Evolutionary conservation across 202 grass and related monocot species (phyloP).

Genomic region (Schoenoplectus tabernaemontani): DNA sequence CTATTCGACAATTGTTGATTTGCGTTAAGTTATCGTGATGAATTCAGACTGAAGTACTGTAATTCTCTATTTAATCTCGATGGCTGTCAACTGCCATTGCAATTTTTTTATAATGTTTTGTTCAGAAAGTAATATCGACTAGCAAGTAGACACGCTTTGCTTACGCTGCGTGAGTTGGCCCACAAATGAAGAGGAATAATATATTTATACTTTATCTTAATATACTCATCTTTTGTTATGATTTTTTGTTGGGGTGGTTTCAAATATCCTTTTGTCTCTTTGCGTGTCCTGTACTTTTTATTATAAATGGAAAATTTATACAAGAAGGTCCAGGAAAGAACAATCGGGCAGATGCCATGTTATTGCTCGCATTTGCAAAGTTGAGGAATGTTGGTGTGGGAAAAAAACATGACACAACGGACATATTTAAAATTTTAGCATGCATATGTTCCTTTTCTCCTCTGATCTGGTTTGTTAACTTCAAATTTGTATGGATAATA

Average conservation of each 20-base stretch:
- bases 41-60: background rate
- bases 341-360: too few species aligned
- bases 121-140: background rate
- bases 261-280: background rate
- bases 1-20: background rate
- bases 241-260: background rate
- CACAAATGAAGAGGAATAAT: background rate
- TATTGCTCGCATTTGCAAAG: background rate
- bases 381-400: too few species aligned
- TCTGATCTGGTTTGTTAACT: background rate
- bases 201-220: background rate
- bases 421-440: too few species aligned
- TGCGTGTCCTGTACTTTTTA: background rate
- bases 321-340: background rate
- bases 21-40: background rate
- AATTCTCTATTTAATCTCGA: background rate
- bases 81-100: background rate
- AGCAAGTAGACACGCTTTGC: background rate
- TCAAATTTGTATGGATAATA: background rate
- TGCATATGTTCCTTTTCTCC: background rate
- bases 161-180: background rate
- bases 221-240: background rate
- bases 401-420: too few species aligned
- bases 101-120: background rate
- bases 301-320: background rate